Evolutionary conservation across 179 eudicot genomes (phyloP), one percentile per base, ranked within the genome.

Genomic region (Silene vulgaris): DNA sequence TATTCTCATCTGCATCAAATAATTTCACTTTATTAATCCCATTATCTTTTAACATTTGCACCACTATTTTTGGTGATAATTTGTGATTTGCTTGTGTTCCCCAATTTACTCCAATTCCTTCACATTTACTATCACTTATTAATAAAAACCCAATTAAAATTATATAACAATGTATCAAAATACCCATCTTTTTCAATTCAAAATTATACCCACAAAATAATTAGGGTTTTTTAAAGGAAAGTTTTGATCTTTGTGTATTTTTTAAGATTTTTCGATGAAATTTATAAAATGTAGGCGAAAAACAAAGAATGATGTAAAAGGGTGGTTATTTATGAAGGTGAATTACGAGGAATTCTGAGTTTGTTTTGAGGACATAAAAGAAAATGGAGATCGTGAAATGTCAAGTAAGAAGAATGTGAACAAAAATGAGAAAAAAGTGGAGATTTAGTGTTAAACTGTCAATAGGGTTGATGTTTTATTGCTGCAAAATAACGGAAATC

Each of bases 41-140:
- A 80, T 93, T 93, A 76, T 89, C 95, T 17, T 85, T 84, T 75
- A 93, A 71, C 90, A 93, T 80, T 79, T 93, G 88, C 29, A 93
- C 98, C 43, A 93, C 92, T 9, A 71, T 77, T 30, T 83, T 78
- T 0, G 96, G 88, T 0, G 92, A 86, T 62, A 93, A 67, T 69
- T 80, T 75, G 80, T 91, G 95, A 62, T 75, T 84, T 7, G 97
- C 95, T 84, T 86, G 88, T 3, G 96, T 86, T 21, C 98, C 98
- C 98, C 98, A 93, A 74, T 93, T 93, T 23, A 93, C 88, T 4
- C 98, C 98, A 1, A 84, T 23, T 26, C 87, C 77, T 72, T 92
- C 90, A 45, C 83, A 88, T n/a, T 35, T n/a, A 8, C 8, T 14
- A 68, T 26, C 26, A 23, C 26, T 23, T 23, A 23, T 65, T 6